Evolutionary conservation across 257 asterid genomes (phyloP), one percentile per base, ranked within the genome.

Genomic region (Cordia subcordata): DNA sequence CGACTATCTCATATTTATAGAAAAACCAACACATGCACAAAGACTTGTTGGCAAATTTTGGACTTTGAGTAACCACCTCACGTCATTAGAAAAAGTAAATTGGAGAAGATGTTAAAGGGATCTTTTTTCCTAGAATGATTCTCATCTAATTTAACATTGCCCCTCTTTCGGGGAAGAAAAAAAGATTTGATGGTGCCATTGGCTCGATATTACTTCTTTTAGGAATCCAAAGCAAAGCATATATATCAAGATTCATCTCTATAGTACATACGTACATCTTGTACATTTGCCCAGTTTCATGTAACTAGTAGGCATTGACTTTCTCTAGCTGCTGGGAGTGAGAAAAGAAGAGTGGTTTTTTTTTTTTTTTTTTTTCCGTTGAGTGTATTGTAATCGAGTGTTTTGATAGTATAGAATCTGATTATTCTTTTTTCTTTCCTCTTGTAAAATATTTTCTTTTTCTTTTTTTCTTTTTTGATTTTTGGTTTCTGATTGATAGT

Each of bases 241-340:
- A 42, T 2, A 42, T 42, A 42, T 42, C 47, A 42, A 42, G 47
- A 42, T 10, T 39, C 49, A 27, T 37, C 45, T n/a, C n/a, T n/a
- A n/a, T n/a, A n/a, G n/a, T n/a, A n/a, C n/a, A 38, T 50, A 22
- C 22, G 15, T 50, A 53, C 61, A 59, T 35, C 72, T 49, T 64
- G 68, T 45, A 68, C 54, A 73, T 54, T 68, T 47, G 39, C 60
- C 53, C 21, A 53, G 35, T 53, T 73, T 54, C 32, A 42, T 68
- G 42, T 52, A 63, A 56, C 52, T 53, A 53, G 59, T 73, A 73
- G 58, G 74, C n/a, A 57, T 45, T 53, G 65, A 64, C 71, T 63
- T 58, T 38, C n/a, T n/a, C 16, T 46, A 58, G 55, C 15, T 10
- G 47, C 47, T 11, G 47, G 51, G 58, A 63, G 42, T 50, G 60